A percentile compares a stretch with the other conserved stretches of the same genome.
Evolutionary conservation across 2,329 filamentous ascomycete species (phyloP).

Genomic region (Fusarium sterilihyphosum): DNA sequence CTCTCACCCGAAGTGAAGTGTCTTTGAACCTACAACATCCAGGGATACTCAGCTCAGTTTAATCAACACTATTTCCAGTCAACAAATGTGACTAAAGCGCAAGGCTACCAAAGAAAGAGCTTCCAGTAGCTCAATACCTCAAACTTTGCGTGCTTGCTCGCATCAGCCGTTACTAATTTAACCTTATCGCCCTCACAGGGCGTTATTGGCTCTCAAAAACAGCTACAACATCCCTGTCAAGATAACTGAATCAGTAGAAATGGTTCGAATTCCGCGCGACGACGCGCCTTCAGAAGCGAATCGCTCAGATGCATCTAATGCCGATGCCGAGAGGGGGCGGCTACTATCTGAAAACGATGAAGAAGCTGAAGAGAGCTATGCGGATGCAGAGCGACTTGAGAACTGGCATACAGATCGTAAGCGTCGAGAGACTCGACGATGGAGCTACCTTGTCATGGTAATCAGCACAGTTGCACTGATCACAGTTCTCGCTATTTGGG

Average conservation of each 20-base stretch:
- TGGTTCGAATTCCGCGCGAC: constrained; percentile 27
- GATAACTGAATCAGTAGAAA: constrained; percentile 21
- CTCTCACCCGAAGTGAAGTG: constrained; percentile 3
- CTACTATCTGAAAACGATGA: constrained; percentile 23
- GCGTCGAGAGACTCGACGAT: constrained; percentile 30
- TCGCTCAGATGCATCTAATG: constrained; percentile 19
- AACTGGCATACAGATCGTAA: constrained; percentile 32
- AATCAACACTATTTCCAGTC: background rate
- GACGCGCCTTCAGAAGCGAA: constrained; percentile 20
- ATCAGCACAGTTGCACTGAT: constrained; percentile 29
- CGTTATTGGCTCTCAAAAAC: constrained; percentile 10
- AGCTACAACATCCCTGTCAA: constrained; percentile 18
- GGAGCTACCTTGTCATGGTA: constrained; percentile 37
- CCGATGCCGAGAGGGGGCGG: constrained; percentile 21
- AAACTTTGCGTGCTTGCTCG: background rate
- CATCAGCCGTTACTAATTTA: background rate
- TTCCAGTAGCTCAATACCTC: background rate
- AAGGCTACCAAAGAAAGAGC: background rate
- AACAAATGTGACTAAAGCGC: background rate
- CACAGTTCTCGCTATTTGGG: constrained; percentile 31
- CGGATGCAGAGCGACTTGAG: constrained; percentile 32
- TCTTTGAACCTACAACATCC: constrained; percentile 18
- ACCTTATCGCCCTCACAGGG: background rate
- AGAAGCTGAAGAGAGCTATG: constrained; percentile 12
- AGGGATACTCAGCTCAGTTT: constrained; percentile 19